A percentile compares a stretch with the other conserved stretches of the same genome.
Evolutionary conservation across 108 stramenopile genomes (phyloP).

Genomic region (Nitzschia sp.): DNA sequence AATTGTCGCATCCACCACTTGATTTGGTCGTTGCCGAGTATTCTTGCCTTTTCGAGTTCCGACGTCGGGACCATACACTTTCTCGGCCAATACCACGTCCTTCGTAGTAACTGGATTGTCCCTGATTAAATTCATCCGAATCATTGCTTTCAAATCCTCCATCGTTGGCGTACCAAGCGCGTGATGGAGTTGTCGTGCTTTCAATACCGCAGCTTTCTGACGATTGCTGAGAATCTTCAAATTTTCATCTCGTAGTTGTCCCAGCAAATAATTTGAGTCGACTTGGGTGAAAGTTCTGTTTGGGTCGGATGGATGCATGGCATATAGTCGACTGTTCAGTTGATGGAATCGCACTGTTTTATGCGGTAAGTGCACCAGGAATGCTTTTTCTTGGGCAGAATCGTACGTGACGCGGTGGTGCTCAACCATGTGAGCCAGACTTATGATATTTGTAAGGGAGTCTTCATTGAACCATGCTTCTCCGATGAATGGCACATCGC

Average conservation of each 20-base stretch:
- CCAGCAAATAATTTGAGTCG: too few relatives aligned
- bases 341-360: not conserved
- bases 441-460: constrained; percentile 46
- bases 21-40: constrained; percentile 4
- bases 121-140: constrained; percentile 14
- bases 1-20: not conserved
- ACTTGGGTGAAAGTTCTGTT: too few relatives aligned
- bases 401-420: constrained; percentile 20
- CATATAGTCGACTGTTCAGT: constrained; percentile 7
- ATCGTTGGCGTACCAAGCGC: constrained; percentile 4
- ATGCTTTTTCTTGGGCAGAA: constrained; percentile 1
- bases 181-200: constrained; percentile 6
- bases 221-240: too few relatives aligned
- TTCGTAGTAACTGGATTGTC: constrained; percentile 19
- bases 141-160: not conserved
- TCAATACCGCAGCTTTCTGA: too few relatives aligned
- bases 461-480: constrained; percentile 42
- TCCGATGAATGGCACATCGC: constrained; percentile 8
- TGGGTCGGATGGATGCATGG: not conserved
- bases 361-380: constrained; percentile 8
- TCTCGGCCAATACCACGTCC: constrained; percentile 25
- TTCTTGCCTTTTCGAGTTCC: constrained; percentile 44
- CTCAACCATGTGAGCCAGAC: constrained; percentile 19
- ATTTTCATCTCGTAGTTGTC: too few relatives aligned
- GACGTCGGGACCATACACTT: constrained; percentile 36